Base-by-base conservation (phyloP, 306 rosid genomes). In the Quercus berberidifolia region DNA sequence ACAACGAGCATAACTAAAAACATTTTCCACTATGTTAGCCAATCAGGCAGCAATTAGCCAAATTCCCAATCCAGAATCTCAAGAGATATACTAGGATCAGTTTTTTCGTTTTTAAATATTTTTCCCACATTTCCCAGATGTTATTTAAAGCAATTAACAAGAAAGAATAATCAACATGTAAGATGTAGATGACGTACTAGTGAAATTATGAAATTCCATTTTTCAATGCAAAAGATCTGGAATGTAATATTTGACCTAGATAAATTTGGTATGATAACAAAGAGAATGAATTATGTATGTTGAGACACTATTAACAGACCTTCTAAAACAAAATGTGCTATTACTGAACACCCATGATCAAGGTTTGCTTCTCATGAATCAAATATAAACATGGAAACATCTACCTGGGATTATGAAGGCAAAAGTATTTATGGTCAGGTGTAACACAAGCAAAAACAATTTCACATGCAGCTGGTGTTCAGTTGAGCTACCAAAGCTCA, bases 311-410 rank as follows among this genome's bases (percentile, higher is more conserved):
- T 77, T 62, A 84, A 84, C 90, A 71, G 43, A 60, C 64, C 72
- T 81, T 83, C 74, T 69, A 80, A 62, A 43, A 74, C 21, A 83
- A 86, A 85, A 80, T 79, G 76, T 10, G 73, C 88, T 71, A 86
- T 87, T 81, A 58, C 86, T 74, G 83, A 90, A 63, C 78, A 65
- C 57, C 82, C 76, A 83, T 6, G n/a, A 35, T 65, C 55, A 64
- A 78, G 75, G 35, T 84, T 64, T 72, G 87, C 91, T 83, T 75
- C 90, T 82, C 86, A 83, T 83, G 87, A 83, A 89, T 79, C 87
- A 84, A 88, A 78, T 83, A 79, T 41, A 41, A 80, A 78, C 59
- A 78, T 46, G 74, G 7, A 49, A 23, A 4, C 2, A 31, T 82
- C 73, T 63, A 77, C 85, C 88, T 60, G 88, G 91, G 89, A 89